These are phyloP conservation scores for Botryotinia calthae DNA, from an alignment of 2,329 filamentous ascomycete species.

Conservation along the genomic window DNA sequence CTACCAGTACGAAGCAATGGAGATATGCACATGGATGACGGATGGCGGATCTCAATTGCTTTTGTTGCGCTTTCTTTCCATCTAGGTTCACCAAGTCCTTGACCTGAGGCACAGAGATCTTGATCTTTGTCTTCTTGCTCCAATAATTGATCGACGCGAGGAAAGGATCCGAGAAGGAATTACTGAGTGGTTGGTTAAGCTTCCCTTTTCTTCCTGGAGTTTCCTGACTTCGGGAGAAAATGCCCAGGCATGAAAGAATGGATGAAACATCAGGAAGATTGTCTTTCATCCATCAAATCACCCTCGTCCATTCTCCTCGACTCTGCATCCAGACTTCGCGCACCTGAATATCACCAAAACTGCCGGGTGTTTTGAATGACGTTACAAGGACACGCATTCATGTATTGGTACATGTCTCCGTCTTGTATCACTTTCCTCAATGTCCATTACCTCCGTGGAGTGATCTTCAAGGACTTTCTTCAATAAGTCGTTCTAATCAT, in stretches of 20 bases:
- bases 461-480: neutral
- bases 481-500: neutral
- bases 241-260: neutral
- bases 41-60: neutral
- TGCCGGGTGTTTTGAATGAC: neutral
- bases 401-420: neutral
- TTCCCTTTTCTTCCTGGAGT: neutral
- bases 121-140: neutral
- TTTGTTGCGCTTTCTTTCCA: neutral
- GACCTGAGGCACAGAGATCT: neutral
- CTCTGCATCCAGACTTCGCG: neutral
- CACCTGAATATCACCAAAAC: neutral
- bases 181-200: neutral
- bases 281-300: constrained; percentile 7
- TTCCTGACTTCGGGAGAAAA: neutral
- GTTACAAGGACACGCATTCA: neutral
- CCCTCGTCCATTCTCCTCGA: neutral
- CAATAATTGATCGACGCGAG: neutral
- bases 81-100: neutral
- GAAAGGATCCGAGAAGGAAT: neutral
- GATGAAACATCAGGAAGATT: constrained; percentile 1
- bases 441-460: neutral
- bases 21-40: neutral
- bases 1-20: neutral
- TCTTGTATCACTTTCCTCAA: neutral